Base-by-base conservation (phyloP, 176 grass and related monocot genomes). In the Rhynchospora breviuscula region DNA sequence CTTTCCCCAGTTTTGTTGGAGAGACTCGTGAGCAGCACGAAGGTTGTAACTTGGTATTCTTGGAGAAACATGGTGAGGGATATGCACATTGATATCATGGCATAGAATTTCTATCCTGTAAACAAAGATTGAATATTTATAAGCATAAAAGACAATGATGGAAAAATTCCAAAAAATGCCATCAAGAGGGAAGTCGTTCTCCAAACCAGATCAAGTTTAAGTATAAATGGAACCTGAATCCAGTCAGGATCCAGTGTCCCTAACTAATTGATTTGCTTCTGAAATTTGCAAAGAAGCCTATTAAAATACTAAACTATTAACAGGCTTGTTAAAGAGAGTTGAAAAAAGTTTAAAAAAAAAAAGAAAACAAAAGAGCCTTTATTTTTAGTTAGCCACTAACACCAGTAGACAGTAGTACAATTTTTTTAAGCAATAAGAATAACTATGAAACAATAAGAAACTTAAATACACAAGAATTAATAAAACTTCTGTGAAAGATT, bases 51-150 rank as follows among this genome's bases (percentile, higher is more conserved):
- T 95, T 81, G 93, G 96, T 78, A 99, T 99, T 86, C 89, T 93
- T 70, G 93, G 89, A 88, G 96, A 95, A 90, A 99, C 85, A 85
- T 99, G 96, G 70, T 99, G 96, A 31, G 96, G 96, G 5, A 99
- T 94, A 80, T 99, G 96, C 26, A 99, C 91, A 84, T 95, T 99
- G 82, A 99, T 99, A 80, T 99, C 89, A 89, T 99, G 96, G 78
- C 96, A 99, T 89, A 99, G 84, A 63, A 95, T 88, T 84, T 99
- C 96, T 86, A 99, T 93, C 96, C 93, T 99, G 89, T 61, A 76
- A 91, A 78, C 5, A 72, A 65, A 74, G 84, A 7, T 66, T 78
- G 51, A 78, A 78, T 57, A 78, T 78, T 56, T 29, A 11, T 17
- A 57, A 57, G 73, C 14, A 8, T 56, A 33, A 57, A 31, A 31